Conservation (phyloP, 2,329 filamentous ascomycete species). For the Xylariomycetidae sp. region DNA sequence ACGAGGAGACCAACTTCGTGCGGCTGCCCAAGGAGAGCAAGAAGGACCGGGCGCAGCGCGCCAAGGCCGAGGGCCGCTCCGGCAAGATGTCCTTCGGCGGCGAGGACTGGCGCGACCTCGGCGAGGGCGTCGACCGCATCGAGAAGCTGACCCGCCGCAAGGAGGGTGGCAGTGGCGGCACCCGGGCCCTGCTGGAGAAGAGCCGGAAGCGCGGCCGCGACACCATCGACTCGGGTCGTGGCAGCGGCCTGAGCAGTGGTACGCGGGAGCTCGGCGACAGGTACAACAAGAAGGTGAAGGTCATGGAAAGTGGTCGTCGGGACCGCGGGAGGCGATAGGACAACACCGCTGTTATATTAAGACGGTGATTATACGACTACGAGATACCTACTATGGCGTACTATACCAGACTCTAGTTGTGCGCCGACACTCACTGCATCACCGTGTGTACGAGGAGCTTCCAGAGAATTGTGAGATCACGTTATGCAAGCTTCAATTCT, state of each 20-base stretch:
- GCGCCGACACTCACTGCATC: too few relatives aligned
- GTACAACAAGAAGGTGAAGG: constrained; percentile 65
- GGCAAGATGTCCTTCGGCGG: constrained; percentile 70
- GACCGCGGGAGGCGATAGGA: constrained; percentile 31
- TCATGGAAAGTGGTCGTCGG: constrained; percentile 32
- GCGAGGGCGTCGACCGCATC: constrained; percentile 81
- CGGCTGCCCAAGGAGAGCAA: constrained; percentile 82
- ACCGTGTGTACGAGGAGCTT: too few relatives aligned
- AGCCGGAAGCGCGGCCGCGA: constrained; percentile 76
- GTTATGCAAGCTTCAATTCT: too few relatives aligned
- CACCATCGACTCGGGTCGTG: constrained; percentile 60
- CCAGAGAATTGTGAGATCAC: too few relatives aligned
- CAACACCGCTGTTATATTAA: too few relatives aligned
- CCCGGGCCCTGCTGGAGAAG: constrained; percentile 65
- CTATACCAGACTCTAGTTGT: too few relatives aligned
- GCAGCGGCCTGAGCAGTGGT: constrained; percentile 46
- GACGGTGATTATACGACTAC: too few relatives aligned
- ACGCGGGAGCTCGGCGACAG: constrained; percentile 60
- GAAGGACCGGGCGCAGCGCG: constrained; percentile 70
- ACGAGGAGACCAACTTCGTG: constrained; percentile 90
- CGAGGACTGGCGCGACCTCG: constrained; percentile 86
- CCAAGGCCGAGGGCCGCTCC: constrained; percentile 41
- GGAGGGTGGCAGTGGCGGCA: constrained; percentile 47
- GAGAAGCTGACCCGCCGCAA: constrained; percentile 72
- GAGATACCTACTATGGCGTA: too few relatives aligned